Evolutionary conservation across 2,329 filamentous ascomycete genomes (phyloP), one percentile per base, ranked within the genome.

Genomic region (Chalara sp.): DNA sequence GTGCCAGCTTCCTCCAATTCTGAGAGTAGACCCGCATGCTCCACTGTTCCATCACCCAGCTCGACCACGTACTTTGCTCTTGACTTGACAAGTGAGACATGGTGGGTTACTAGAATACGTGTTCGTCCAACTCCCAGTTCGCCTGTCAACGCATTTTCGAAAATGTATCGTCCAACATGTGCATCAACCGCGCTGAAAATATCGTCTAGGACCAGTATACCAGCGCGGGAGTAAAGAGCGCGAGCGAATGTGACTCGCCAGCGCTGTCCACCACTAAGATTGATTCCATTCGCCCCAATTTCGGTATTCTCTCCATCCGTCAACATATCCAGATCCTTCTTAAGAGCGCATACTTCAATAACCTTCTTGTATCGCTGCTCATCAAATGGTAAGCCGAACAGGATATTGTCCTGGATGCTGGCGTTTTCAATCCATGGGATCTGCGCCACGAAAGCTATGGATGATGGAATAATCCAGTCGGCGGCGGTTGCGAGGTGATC

Each of bases 401-500:
- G 66, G 47, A 93, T 86, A 58, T 93, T 95, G 43, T 89, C 83
- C 50, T 78, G 81, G 54, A 95, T 83, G 5, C 81, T 86, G 1
- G 84, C 86, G 59, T 91, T 92, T 62, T 92, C 87, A 46, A 93
- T 87, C 88, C 87, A 93, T 0, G 88, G 87, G 6, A 86, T 89
- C 63, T 91, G 58, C 1, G 84, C 80, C 33, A 91, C 85, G 58
- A 84, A 92, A 0, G 87, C 87, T 45, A 90, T 76, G 1, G 84
- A 78, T 3, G 77, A 76, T 6, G 83, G 76, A 12, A 89, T 75
- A 43, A 86, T 81, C 87, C 87, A 90, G 57, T 87, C 72, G 4
- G 67, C 67, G 44, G 61, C 69, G 11, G 69, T 84, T 2, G 86
- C 86, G 54, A 81, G 78, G 48, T 69, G 64, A 58, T 88, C 84